phyloP scores from a whole-genome alignment of 768 basidiomycete species.

The Suillus subaureus region DNA sequence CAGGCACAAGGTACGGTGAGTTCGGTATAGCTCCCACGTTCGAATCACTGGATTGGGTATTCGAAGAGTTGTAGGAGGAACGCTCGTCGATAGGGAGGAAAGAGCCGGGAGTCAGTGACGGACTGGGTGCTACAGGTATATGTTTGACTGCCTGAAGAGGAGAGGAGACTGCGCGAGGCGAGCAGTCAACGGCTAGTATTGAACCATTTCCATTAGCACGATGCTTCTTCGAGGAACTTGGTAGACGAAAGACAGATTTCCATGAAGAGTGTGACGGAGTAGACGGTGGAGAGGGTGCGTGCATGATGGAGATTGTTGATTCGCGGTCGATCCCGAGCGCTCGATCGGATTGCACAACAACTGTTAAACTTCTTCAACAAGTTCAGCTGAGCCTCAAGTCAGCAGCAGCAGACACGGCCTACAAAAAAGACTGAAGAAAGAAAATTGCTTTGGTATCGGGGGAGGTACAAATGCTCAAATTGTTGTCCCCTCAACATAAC shows the following conservation, averaged over 20 bases:
- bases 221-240: constrained; percentile 64
- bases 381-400: neutral
- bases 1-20: constrained; percentile 32
- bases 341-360: constrained; percentile 19
- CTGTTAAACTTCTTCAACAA: neutral
- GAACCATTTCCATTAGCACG: constrained; percentile 38
- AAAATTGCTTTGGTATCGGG: constrained; percentile 11
- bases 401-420: neutral
- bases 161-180: constrained; percentile 29
- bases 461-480: constrained; percentile 5
- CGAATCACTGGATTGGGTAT: constrained; percentile 75
- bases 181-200: constrained; percentile 54
- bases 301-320: constrained; percentile 25
- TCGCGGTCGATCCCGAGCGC: constrained; percentile 28
- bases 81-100: constrained; percentile 57
- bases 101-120: constrained; percentile 58
- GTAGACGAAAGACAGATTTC: constrained; percentile 78
- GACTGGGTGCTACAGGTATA: constrained; percentile 43
- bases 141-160: constrained; percentile 27
- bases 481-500: constrained; percentile 21
- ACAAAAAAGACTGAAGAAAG: constrained; percentile 5
- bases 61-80: constrained; percentile 79
- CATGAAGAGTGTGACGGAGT: constrained; percentile 43
- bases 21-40: constrained; percentile 40
- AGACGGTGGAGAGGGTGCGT: constrained; percentile 24